These are phyloP conservation scores for Oryza longistaminata DNA, from an alignment of 176 grass and related monocot genomes.

Conservation along the genomic window DNA sequence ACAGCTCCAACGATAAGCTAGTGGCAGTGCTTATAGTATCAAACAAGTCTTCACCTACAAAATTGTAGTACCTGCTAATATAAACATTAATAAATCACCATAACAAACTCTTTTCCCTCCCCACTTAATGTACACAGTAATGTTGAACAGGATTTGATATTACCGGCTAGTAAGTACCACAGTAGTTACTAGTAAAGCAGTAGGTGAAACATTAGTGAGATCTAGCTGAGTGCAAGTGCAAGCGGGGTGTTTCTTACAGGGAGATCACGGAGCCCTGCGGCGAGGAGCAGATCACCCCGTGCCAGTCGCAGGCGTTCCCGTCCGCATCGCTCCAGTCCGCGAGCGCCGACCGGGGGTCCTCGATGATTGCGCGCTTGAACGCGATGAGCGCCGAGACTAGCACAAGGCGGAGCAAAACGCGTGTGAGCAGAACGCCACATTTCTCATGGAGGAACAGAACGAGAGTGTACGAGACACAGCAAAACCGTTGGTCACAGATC, in stretches of 20 bases:
- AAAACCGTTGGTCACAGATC: slow-evolving; percentile 10
- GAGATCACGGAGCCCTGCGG: slow-evolving; percentile 64
- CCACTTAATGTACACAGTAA: slow-evolving; percentile 5
- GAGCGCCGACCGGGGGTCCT: slow-evolving; percentile 72
- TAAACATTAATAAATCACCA: background rate
- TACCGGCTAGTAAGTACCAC: background rate
- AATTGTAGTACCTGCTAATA: slow-evolving; percentile 1
- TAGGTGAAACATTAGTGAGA: slow-evolving; percentile 32
- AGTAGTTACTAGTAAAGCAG: background rate
- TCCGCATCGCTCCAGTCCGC: slow-evolving; percentile 74
- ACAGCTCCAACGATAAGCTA: background rate
- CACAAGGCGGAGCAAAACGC: background rate
- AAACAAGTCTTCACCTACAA: slow-evolving; percentile 17
- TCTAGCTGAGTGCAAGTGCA: background rate
- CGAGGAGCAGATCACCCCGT: slow-evolving; percentile 74
- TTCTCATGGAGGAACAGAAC: background rate
- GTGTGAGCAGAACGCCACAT: slow-evolving; percentile 20
- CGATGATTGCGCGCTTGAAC: slow-evolving; percentile 75
- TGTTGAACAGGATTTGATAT: slow-evolving; percentile 7
- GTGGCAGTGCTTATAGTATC: slow-evolving; percentile 17
- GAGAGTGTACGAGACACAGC: background rate
- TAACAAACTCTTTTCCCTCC: background rate
- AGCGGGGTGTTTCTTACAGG: slow-evolving; percentile 59
- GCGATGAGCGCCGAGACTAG: slow-evolving; percentile 60
- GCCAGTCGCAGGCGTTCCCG: slow-evolving; percentile 81